phyloP scores from a whole-genome alignment of 2,329 filamentous ascomycete genomes.

The Scedosporium apiospermum region DNA sequence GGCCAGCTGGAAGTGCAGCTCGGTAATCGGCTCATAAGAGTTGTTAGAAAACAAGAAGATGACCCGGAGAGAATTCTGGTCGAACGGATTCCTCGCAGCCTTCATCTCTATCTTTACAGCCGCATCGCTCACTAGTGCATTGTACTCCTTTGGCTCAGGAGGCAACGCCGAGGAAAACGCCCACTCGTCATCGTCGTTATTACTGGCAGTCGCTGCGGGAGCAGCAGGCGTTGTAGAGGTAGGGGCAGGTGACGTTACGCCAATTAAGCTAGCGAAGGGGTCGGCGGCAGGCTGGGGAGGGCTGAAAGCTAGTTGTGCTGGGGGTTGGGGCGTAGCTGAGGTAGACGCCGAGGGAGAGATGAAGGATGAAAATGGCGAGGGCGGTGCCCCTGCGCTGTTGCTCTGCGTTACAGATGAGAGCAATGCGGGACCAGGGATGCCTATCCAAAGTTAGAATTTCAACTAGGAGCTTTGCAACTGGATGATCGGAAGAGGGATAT shows the following conservation, averaged over 20 bases:
- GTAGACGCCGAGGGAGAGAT: constrained; percentile 41
- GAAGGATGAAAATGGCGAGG: constrained; percentile 46
- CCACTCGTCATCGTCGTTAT: constrained; percentile 80
- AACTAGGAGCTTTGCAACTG: not conserved
- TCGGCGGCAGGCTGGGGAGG: constrained; percentile 34
- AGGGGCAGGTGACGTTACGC: constrained; percentile 9
- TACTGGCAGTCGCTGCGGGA: constrained; percentile 17
- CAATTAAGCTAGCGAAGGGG: constrained; percentile 42
- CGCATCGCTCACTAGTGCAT: constrained; percentile 59
- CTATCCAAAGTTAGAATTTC: constrained; percentile 23
- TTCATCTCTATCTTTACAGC: constrained; percentile 64
- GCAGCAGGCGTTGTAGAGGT: constrained; percentile 17
- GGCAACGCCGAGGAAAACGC: constrained; percentile 83
- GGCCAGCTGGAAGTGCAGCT: constrained; percentile 84
- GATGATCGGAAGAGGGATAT: not conserved
- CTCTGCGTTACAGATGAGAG: constrained; percentile 55
- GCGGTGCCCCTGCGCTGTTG: constrained; percentile 38
- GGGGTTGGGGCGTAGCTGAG: constrained; percentile 42
- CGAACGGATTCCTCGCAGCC: constrained; percentile 45
- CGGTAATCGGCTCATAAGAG: constrained; percentile 58
- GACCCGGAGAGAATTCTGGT: constrained; percentile 54
- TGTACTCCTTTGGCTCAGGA: constrained; percentile 50
- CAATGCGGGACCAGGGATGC: constrained; percentile 54
- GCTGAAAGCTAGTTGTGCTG: constrained; percentile 32
- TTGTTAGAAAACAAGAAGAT: constrained; percentile 78